A percentile compares a stretch with the other conserved stretches of the same genome.
Conservation (phyloP, 1,284 basidiomycete genomes). For the Thecaphora thlaspeos region DNA sequence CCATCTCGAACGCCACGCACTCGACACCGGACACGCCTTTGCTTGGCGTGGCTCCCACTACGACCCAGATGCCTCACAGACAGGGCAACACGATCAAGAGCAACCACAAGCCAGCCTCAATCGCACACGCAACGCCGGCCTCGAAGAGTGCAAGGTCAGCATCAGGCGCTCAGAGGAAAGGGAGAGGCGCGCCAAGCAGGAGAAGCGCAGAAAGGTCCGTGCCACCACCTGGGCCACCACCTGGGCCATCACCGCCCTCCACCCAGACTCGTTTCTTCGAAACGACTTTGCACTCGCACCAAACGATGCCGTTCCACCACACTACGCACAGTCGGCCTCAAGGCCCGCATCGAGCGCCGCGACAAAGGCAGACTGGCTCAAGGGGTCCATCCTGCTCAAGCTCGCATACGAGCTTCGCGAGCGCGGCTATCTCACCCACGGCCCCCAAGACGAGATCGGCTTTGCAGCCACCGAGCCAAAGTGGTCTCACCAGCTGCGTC, state of each 20-base stretch:
- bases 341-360: no score
- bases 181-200: slow-evolving; percentile 8
- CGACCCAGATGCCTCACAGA: no score
- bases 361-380: slow-evolving; percentile 17
- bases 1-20: slow-evolving; percentile 62
- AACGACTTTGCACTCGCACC: slow-evolving; percentile 9
- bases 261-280: slow-evolving; percentile 16
- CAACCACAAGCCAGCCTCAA: no score
- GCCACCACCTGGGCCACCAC: slow-evolving; percentile 11
- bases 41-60: slow-evolving; percentile 43
- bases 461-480: background rate
- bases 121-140: background rate
- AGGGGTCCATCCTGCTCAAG: slow-evolving; percentile 35
- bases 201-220: slow-evolving; percentile 15
- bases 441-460: slow-evolving; percentile 36
- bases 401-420: slow-evolving; percentile 39
- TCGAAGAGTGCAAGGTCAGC: slow-evolving; percentile 13
- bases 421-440: slow-evolving; percentile 12
- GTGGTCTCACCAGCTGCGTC: slow-evolving; percentile 20
- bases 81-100: no score
- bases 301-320: no score
- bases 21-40: slow-evolving; percentile 62
- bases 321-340: no score
- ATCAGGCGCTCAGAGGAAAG: slow-evolving; percentile 25
- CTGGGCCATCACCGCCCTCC: slow-evolving; percentile 14